These are phyloP conservation scores for Chrysanthemum seticuspe DNA, from an alignment of 129 eudicot species.

Conservation along the genomic window DNA sequence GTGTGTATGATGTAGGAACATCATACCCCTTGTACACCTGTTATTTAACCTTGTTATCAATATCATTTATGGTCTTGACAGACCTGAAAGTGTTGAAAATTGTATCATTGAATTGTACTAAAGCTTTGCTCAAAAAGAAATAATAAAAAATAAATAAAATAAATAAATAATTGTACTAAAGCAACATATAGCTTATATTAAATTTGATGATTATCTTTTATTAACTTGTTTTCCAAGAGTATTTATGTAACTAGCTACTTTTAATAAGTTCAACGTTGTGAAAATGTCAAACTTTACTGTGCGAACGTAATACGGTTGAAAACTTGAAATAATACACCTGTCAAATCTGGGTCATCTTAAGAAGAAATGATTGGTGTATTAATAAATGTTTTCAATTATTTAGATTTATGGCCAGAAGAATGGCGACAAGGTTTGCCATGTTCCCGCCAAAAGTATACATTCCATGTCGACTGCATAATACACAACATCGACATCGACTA, in stretches of 20 bases:
- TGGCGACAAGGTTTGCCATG: slow-evolving; percentile 33
- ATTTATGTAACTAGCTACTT: too few species aligned
- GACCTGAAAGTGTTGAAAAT: not conserved
- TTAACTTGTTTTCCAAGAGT: too few species aligned
- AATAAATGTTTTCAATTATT: slow-evolving; percentile 20
- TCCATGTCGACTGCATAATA: slow-evolving; percentile 16
- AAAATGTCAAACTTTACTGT: too few species aligned
- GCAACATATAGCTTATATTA: too few species aligned
- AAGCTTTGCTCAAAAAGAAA: too few species aligned
- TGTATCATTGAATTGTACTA: not conserved
- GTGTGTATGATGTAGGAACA: slow-evolving; percentile 27
- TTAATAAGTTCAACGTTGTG: too few species aligned
- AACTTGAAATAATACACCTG: not conserved
- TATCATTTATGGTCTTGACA: not conserved
- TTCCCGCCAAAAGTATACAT: slow-evolving; percentile 21
- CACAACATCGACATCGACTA: not conserved
- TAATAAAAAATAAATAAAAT: too few species aligned
- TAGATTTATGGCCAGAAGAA: slow-evolving; percentile 20
- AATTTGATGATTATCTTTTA: too few species aligned
- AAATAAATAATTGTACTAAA: not conserved
- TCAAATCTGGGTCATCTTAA: slow-evolving; percentile 1
- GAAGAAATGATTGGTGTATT: slow-evolving; percentile 28
- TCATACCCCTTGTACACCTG: slow-evolving; percentile 14
- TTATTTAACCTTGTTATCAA: not conserved
- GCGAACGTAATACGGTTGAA: too few species aligned